Conservation (phyloP, 257 asterid species). For the Perilla frutescens region DNA sequence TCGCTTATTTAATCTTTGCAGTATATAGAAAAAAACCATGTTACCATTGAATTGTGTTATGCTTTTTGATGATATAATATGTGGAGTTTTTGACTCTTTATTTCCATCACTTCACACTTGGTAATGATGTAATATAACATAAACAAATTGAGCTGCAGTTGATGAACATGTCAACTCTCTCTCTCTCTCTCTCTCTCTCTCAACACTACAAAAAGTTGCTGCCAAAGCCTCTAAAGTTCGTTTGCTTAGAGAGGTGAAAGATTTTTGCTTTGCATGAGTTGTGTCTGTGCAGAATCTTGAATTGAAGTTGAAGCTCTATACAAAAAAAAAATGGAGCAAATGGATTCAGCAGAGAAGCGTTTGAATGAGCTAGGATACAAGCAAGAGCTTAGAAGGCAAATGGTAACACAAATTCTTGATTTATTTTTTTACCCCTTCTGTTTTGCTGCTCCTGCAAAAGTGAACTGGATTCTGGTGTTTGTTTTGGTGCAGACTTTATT, state of each 20-base stretch:
- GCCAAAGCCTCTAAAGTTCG: too few species aligned
- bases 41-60: too few species aligned
- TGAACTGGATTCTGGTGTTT: too few species aligned
- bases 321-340: conserved; percentile 21
- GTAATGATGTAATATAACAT: not conserved
- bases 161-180: conserved; percentile 12
- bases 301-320: not conserved
- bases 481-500: conserved; percentile 40
- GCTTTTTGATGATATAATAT: not conserved
- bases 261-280: too few species aligned
- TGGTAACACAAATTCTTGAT: conserved; percentile 35
- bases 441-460: too few species aligned
- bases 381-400: conserved; percentile 54
- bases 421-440: not conserved
- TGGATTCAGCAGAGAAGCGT: conserved; percentile 54
- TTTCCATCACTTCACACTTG: not conserved
- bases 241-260: too few species aligned
- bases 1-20: too few species aligned
- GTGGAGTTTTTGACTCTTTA: not conserved
- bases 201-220: not conserved
- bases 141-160: not conserved
- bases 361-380: conserved; percentile 63
- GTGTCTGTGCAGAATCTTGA: not conserved
- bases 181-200: too few species aligned
- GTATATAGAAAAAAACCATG: too few species aligned